Evolutionary conservation across 768 basidiomycete genomes (phyloP).

Genomic region (Rhizopogon vulgaris): DNA sequence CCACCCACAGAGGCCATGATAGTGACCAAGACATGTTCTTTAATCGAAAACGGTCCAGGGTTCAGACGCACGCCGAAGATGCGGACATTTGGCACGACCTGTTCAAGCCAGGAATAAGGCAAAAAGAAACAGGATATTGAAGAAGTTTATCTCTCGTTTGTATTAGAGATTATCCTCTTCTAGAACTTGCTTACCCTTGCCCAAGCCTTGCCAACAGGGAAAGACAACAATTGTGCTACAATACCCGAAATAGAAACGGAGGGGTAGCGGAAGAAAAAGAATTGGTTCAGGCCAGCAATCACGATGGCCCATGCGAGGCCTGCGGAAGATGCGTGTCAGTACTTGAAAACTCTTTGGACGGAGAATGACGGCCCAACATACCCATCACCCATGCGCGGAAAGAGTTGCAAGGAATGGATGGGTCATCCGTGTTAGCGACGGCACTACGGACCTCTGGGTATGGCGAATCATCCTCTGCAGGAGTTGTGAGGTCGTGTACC

Average conservation of each 20-base stretch:
- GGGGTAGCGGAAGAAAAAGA: conserved; percentile 71
- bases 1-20: conserved; percentile 57
- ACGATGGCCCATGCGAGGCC: conserved; percentile 46
- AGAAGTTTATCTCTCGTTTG: neutral
- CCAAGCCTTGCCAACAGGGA: conserved; percentile 64
- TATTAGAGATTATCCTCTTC: too few relatives aligned
- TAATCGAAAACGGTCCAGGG: conserved; percentile 72
- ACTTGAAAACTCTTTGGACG: neutral
- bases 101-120: neutral
- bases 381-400: conserved; percentile 60
- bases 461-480: conserved; percentile 66
- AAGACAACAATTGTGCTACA: conserved; percentile 65
- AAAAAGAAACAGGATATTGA: neutral
- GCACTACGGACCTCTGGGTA: conserved; percentile 81
- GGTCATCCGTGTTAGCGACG: conserved; percentile 69
- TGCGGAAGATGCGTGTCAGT: neutral
- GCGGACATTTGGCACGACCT: conserved; percentile 43
- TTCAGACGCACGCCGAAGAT: conserved; percentile 61
- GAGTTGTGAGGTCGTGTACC: conserved; percentile 10
- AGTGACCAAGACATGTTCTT: conserved; percentile 64
- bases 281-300: conserved; percentile 71
- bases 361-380: conserved; percentile 5
- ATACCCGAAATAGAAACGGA: conserved; percentile 35
- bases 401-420: conserved; percentile 51
- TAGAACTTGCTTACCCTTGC: conserved; percentile 29